Evolutionary conservation across 495 filamentous ascomycete genomes (phyloP).

Genomic region (Xylaria cubensis): DNA sequence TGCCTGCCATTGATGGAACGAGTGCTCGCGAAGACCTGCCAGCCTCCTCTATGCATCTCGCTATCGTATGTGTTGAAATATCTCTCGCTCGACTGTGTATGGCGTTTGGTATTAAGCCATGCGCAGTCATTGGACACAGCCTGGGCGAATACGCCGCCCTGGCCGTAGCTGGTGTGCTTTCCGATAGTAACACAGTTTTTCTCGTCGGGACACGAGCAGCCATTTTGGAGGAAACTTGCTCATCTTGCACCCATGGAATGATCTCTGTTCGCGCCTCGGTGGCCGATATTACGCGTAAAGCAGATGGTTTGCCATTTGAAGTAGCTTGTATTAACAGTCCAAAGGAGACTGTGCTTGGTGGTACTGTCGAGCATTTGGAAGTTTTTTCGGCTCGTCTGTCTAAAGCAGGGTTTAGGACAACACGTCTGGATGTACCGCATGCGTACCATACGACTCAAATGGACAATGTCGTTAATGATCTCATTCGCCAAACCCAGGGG

Average conservation of each 20-base stretch:
- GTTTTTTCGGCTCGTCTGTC: neutral
- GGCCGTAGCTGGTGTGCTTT: constrained; percentile 68
- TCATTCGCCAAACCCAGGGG: neutral
- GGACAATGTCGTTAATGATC: neutral
- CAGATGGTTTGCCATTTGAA: constrained; percentile 49
- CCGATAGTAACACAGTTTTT: constrained; percentile 68
- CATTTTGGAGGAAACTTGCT: constrained; percentile 66
- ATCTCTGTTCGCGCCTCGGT: constrained; percentile 46
- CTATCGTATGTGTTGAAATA: constrained; percentile 3
- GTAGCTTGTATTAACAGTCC: constrained; percentile 60
- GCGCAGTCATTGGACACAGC: constrained; percentile 54
- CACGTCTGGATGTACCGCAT: neutral
- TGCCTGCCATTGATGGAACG: neutral
- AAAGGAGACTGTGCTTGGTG: constrained; percentile 47
- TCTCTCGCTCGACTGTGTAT: neutral
- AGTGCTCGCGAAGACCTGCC: too few species aligned
- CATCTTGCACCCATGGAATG: constrained; percentile 65
- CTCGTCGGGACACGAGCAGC: constrained; percentile 73
- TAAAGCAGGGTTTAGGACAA: neutral
- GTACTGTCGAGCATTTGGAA: neutral
- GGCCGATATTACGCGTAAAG: neutral
- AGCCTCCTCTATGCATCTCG: neutral
- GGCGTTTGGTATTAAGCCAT: neutral
- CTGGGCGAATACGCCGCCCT: constrained; percentile 59
- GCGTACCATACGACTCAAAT: neutral